These are phyloP conservation scores for Candida sp. DNA, from an alignment of 1,139 yeast genomes.

Conservation along the genomic window DNA sequence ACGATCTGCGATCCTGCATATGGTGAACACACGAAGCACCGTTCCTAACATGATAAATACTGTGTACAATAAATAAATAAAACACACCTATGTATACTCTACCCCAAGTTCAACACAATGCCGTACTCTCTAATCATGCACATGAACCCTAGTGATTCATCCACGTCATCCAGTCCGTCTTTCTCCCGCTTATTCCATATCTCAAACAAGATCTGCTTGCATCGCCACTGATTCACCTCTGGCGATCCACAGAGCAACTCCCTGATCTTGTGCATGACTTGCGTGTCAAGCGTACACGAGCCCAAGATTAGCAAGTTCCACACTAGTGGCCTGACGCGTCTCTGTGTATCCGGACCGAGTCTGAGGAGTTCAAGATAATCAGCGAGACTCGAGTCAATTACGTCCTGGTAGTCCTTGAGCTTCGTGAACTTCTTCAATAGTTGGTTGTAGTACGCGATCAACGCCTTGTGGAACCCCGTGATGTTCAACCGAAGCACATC, in stretches of 20 bases:
- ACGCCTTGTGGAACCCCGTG: slow-evolving; percentile 44
- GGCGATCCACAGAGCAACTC: slow-evolving; percentile 6
- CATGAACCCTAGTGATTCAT: slow-evolving; percentile 50
- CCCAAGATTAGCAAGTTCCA: slow-evolving; percentile 57
- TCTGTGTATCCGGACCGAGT: not conserved
- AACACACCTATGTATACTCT: not conserved
- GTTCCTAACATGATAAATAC: not conserved
- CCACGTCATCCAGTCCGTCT: slow-evolving; percentile 37
- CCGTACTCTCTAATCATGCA: slow-evolving; percentile 63
- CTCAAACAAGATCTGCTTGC: slow-evolving; percentile 56
- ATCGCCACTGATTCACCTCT: slow-evolving; percentile 50
- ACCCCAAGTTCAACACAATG: slow-evolving; percentile 40
- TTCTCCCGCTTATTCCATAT: slow-evolving; percentile 47
- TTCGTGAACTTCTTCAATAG: slow-evolving; percentile 43
- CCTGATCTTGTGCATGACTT: slow-evolving; percentile 16
- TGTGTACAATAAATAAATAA: not conserved
- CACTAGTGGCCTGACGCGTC: slow-evolving; percentile 36
- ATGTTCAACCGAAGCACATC: slow-evolving; percentile 41
- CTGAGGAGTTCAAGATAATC: slow-evolving; percentile 34
- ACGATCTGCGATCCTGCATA: no score
- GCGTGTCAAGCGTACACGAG: slow-evolving; percentile 30
- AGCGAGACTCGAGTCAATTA: slow-evolving; percentile 32
- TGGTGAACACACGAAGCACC: no score
- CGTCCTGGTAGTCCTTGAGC: slow-evolving; percentile 31
- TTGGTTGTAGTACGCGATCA: slow-evolving; percentile 48